Evolutionary conservation across 176 grass and related monocot species (phyloP), one percentile per base, ranked within the genome.

Genomic region (Oryza longistaminata): DNA sequence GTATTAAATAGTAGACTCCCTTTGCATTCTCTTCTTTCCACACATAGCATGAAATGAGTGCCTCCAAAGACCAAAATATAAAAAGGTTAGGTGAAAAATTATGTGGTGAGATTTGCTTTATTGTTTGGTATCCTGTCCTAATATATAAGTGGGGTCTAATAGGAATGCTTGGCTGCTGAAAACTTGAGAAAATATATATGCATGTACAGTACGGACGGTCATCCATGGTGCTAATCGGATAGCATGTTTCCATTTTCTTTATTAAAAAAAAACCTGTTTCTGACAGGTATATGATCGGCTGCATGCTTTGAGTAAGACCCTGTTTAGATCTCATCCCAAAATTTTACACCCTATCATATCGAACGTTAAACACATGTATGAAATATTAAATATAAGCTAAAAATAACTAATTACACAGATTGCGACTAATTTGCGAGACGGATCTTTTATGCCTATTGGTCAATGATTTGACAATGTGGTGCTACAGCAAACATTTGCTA

Each of bases 11-110:
- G 4, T 11, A 75, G 68, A 37, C 19, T 66, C 42, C 77, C 79
- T 17, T 68, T 11, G 2, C n/a, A 22, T 11, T 66, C 43, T 35
- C 67, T 8, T 53, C 31, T 83, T 73, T 78, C 4, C 53, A 52
- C 25, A 42, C 19, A 42, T 19, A 62, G 64, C 31, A 58, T n/a
- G 14, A 66, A 62, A 90, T 85, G 88, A 84, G 13, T 61, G 19
- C 26, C 33, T 33, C 50, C 40, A 62, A 67, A 80, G 45, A 73
- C 29, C 43, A 48, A 34, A 53, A n/a, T 3, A 76, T 45, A 70
- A 81, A 64, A 64, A 35, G 12, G 87, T 88, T 88, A 80, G 81
- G 81, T 84, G 81, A 55, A 74, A 84, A 74, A 79, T 34, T 50
- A 8, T 80, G 21, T 80, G 64, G 14, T 16, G 45, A 67, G 8